Evolutionary conservation across 78 protist species (phyloP), one percentile per base, ranked within the genome.

Genomic region (Dictyostelium discoideum): DNA sequence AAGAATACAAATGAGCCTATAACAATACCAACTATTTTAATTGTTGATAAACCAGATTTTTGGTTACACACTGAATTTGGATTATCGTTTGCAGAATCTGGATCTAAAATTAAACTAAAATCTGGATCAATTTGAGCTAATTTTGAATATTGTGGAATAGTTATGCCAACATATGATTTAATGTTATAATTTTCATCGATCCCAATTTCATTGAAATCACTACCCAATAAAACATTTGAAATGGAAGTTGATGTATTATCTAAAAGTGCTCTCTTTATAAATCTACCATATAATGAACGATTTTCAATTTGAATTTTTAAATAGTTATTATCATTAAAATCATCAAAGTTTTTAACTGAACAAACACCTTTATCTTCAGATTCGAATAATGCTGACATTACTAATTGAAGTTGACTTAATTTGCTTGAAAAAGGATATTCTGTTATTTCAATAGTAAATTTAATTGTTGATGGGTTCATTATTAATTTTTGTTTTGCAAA

Each of bases 211-310:
- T 54, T 54, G 65, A 54, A 54, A 54, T 54, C 65, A 5, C 65
- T 54, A 54, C 65, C 65, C 22, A 54, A 54, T 16, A 54, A 54
- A 54, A 54, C 65, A 54, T 54, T 54, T 54, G 65, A 54, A 16
- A 54, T 54, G 3, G 65, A 16, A 1, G 26, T 22, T 26, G 37
- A 26, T 3, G 22, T 69, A 13, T 69, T 69, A 69, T 69, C 77
- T 26, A 69, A 26, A 26, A 69, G 26, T 26, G 42, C 81, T 26
- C 81, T 24, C 37, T 74, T 74, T 14, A 74, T 74, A 18, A 74
- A 74, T 37, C 81, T 74, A 37, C 81, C 81, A 74, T 73, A 73
- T 26, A 73, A n/a, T 6, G 74, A 65, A 65, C 13, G 74, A 65
- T 65, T 24, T 24, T 65, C 29, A 24, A 65, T 24, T 65, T 65